Percentiles rank a stretch among this genome's conserved stretches.
Conservation (phyloP, 345 rosid species). For the Eucalyptus globulus region DNA sequence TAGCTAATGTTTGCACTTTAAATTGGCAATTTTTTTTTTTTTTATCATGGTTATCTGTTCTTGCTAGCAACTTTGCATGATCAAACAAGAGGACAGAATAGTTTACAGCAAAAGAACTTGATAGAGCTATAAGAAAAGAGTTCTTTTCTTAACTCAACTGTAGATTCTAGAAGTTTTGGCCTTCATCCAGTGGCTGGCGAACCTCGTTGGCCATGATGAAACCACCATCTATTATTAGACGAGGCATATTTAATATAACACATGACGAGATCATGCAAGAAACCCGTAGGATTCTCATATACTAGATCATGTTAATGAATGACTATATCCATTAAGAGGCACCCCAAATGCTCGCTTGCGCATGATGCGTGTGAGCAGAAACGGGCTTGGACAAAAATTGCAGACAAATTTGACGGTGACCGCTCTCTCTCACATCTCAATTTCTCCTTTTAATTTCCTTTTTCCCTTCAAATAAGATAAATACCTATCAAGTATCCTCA, state of each 20-base stretch:
- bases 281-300: too few species aligned
- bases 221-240: too few species aligned
- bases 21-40: not conserved
- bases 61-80: not conserved
- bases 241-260: too few species aligned
- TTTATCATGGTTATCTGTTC: not conserved
- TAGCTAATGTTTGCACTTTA: not conserved
- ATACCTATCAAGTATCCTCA: not conserved
- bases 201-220: too few species aligned
- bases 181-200: too few species aligned
- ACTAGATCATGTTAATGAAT: too few species aligned
- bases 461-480: not conserved
- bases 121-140: not conserved
- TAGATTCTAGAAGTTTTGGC: too few species aligned
- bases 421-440: not conserved
- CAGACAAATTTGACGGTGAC: not conserved
- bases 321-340: too few species aligned
- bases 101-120: not conserved
- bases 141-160: not conserved
- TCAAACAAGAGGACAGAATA: not conserved
- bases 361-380: too few species aligned
- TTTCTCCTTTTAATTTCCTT: not conserved
- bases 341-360: too few species aligned
- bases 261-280: too few species aligned
- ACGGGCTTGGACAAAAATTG: not conserved